Percentiles rank a stretch among this genome's conserved stretches.
These are phyloP conservation scores for Fragaria nilgerrensis DNA, from an alignment of 306 rosid genomes.

Conservation along the genomic window DNA sequence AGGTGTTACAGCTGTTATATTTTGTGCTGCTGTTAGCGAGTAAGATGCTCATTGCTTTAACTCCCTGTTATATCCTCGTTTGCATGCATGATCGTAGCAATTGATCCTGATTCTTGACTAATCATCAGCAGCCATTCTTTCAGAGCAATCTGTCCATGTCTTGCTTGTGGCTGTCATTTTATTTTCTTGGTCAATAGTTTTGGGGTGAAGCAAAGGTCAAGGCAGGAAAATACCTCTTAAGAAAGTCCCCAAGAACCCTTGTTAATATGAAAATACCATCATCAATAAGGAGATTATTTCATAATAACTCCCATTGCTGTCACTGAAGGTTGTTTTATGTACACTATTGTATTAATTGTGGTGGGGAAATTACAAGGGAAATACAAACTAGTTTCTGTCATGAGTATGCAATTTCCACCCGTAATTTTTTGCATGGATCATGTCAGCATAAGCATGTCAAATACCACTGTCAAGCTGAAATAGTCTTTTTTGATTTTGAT, in stretches of 20 bases:
- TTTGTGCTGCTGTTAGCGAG: constrained; percentile 99
- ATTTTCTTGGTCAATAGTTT: neutral
- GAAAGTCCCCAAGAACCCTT: neutral
- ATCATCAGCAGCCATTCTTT: neutral
- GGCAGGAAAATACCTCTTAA: neutral
- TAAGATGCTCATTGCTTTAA: constrained; percentile 39
- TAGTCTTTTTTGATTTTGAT: constrained; percentile 11
- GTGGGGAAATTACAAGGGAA: neutral
- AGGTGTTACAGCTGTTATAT: constrained; percentile 97
- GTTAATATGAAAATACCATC: neutral
- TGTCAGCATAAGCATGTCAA: neutral
- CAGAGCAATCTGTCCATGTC: neutral
- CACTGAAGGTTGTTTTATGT: neutral
- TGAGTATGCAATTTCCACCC: neutral
- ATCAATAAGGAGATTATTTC: neutral
- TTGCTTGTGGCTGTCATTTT: neutral
- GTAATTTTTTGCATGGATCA: neutral
- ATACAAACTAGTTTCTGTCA: neutral
- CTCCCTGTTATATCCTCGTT: constrained; percentile 8
- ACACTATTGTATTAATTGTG: neutral
- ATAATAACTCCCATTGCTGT: neutral
- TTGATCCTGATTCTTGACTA: constrained; percentile 15
- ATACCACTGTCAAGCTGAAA: constrained; percentile 22
- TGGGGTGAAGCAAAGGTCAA: neutral
- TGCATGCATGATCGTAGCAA: constrained; percentile 15